Conservation (phyloP, 2,329 filamentous ascomycete species). For the Karstenula rhodostoma region DNA sequence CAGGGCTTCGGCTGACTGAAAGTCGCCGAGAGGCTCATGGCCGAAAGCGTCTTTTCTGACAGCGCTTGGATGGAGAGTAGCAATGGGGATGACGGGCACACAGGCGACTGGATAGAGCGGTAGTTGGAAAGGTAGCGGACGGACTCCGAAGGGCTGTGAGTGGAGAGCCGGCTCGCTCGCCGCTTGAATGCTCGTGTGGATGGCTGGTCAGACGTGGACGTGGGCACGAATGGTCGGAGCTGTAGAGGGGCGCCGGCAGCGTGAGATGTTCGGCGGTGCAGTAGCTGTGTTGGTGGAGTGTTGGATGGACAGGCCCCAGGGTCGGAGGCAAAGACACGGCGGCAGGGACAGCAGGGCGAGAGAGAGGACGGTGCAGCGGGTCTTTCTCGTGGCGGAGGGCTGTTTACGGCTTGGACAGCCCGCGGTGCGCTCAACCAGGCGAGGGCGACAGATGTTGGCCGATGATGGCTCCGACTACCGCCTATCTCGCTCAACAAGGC, state of each 20-base stretch:
- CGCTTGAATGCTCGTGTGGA: not conserved
- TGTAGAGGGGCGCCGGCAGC: slow-evolving; percentile 1
- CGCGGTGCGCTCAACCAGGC: slow-evolving; percentile 6
- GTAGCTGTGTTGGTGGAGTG: slow-evolving; percentile 8
- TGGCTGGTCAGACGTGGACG: not conserved
- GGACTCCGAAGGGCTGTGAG: slow-evolving; percentile 16
- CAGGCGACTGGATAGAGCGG: not conserved
- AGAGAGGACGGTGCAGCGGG: not conserved
- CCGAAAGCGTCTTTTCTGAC: slow-evolving; percentile 8
- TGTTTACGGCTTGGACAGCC: not conserved
- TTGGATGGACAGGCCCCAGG: slow-evolving; percentile 4
- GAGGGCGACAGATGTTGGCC: not conserved
- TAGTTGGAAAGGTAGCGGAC: slow-evolving; percentile 12
- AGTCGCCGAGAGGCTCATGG: not conserved
- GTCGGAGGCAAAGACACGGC: slow-evolving; percentile 3
- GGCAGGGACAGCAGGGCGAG: not conserved
- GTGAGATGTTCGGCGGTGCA: slow-evolving; percentile 1
- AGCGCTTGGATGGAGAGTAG: not conserved
- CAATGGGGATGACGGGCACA: slow-evolving; percentile 3
- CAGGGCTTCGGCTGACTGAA: not conserved
- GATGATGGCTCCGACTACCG: not conserved
- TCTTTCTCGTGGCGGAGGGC: slow-evolving; percentile 6
- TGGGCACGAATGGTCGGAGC: slow-evolving; percentile 9
- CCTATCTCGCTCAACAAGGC: slow-evolving; percentile 2
- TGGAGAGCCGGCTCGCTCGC: slow-evolving; percentile 14